Conservation (phyloP, 352 stramenopile genomes). For the Pythium guiyangense region DNA sequence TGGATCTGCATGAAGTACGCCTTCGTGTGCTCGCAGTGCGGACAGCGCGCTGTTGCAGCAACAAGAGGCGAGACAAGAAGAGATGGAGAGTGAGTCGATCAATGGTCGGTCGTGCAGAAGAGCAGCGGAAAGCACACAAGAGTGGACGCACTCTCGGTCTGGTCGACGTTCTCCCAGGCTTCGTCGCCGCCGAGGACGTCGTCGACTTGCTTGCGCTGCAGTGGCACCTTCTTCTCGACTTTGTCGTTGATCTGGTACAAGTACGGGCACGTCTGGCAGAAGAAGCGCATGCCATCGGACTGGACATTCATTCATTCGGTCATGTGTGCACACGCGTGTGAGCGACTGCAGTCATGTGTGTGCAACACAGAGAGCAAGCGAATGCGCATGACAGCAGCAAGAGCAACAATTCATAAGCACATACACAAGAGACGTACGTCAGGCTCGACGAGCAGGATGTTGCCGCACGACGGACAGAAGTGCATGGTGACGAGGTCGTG, state of each 20-base stretch:
- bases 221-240: conserved; percentile 85
- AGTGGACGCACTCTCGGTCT: conserved; percentile 88
- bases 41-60: conserved; percentile 78
- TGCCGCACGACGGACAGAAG: conserved; percentile 89
- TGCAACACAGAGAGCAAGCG: not conserved
- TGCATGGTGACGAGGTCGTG: conserved; percentile 42
- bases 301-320: conserved; percentile 18
- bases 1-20: conserved; percentile 99
- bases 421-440: conserved; percentile 50
- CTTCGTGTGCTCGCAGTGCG: conserved; percentile 92
- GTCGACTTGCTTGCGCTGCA: conserved; percentile 97
- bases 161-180: conserved; percentile 98
- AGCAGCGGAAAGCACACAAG: conserved; percentile 1
- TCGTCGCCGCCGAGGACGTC: conserved; percentile 97
- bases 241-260: conserved; percentile 87
- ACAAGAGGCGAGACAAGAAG: not conserved
- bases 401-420: too few relatives aligned
- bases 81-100: not conserved
- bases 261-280: conserved; percentile 88
- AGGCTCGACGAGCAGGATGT: conserved; percentile 88
- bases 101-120: not conserved
- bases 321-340: conserved; percentile 2
- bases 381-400: not conserved
- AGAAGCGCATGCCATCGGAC: conserved; percentile 88
- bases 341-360: not conserved